A percentile compares a stretch with the other conserved stretches of the same genome.
Conservation (phyloP, 1,284 basidiomycete genomes). For the Pulchroboletus neoregius region DNA sequence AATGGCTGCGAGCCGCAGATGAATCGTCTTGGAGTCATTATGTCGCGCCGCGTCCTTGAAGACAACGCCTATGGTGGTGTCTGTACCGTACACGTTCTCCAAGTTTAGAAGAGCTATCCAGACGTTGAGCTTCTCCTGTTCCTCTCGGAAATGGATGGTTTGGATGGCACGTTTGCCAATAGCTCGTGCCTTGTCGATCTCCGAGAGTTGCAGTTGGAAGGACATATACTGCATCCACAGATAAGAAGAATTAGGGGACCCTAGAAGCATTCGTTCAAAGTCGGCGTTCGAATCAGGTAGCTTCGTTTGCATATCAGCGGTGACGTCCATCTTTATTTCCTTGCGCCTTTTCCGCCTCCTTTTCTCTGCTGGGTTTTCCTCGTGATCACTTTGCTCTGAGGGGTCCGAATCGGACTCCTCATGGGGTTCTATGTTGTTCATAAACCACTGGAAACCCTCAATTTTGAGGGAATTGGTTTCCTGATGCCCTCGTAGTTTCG, state of each 20-base stretch:
- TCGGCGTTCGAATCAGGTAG: conserved; percentile 90
- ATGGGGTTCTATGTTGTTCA: conserved; percentile 34
- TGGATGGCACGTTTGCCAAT: conserved; percentile 83
- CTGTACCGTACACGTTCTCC: conserved; percentile 91
- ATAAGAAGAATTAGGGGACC: conserved; percentile 97
- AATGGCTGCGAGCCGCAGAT: conserved; percentile 82
- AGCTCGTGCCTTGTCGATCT: conserved; percentile 90
- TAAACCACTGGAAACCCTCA: conserved; percentile 71
- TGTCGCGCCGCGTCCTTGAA: conserved; percentile 90
- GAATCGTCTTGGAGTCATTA: conserved; percentile 90
- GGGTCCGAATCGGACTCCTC: conserved; percentile 37
- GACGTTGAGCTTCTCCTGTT: conserved; percentile 94
- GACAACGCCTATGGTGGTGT: conserved; percentile 69
- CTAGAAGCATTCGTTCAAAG: conserved; percentile 90
- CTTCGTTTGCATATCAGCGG: conserved; percentile 79
- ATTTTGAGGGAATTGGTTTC: conserved; percentile 44
- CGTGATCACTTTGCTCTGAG: conserved; percentile 50
- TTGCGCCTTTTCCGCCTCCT: conserved; percentile 68
- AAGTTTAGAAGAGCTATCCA: conserved; percentile 97
- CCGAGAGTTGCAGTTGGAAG: conserved; percentile 93
- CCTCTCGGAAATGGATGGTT: conserved; percentile 93
- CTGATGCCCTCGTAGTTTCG: conserved; percentile 13
- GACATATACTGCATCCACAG: conserved; percentile 99
- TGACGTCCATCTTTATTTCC: conserved; percentile 76
- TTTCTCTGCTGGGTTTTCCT: conserved; percentile 43